Percentiles rank a stretch among this genome's conserved stretches.
Conservation (phyloP, 441 rosid species). For the Mallotus repandus region DNA sequence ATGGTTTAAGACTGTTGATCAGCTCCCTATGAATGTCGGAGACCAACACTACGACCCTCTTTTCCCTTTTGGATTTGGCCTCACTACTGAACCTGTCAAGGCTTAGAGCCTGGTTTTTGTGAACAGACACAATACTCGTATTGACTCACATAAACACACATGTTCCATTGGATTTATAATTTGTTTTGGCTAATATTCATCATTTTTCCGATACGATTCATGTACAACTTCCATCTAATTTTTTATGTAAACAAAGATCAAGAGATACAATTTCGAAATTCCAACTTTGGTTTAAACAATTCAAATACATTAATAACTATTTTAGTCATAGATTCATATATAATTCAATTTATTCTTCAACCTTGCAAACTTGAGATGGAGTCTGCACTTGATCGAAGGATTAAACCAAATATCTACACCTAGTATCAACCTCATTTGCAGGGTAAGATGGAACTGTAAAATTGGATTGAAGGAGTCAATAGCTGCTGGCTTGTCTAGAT, state of each 20-base stretch:
- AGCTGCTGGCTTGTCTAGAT: no score
- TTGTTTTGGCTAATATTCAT: not conserved
- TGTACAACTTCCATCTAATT: not conserved
- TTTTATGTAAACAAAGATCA: not conserved
- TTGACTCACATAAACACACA: not conserved
- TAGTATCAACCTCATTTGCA: no score
- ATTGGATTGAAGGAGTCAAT: no score
- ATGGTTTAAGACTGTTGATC: slow-evolving; percentile 71
- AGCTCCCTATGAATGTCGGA: slow-evolving; percentile 70
- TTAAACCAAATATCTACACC: no score
- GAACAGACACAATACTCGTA: not conserved
- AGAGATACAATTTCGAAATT: not conserved
- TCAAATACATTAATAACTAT: not conserved
- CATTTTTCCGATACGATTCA: not conserved
- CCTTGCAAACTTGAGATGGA: not conserved
- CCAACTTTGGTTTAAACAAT: not conserved
- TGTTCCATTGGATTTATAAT: not conserved
- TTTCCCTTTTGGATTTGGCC: slow-evolving; percentile 65
- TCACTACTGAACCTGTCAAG: slow-evolving; percentile 34
- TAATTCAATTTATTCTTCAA: no score
- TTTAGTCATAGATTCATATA: not conserved
- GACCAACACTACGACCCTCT: slow-evolving; percentile 62
- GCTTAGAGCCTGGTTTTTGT: slow-evolving; percentile 20
- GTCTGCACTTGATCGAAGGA: not conserved
- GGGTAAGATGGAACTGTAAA: no score